Evolutionary conservation across 192 early-diverging fungal genomes (phyloP).

Genomic region (Martensiomyces pterosporus): DNA sequence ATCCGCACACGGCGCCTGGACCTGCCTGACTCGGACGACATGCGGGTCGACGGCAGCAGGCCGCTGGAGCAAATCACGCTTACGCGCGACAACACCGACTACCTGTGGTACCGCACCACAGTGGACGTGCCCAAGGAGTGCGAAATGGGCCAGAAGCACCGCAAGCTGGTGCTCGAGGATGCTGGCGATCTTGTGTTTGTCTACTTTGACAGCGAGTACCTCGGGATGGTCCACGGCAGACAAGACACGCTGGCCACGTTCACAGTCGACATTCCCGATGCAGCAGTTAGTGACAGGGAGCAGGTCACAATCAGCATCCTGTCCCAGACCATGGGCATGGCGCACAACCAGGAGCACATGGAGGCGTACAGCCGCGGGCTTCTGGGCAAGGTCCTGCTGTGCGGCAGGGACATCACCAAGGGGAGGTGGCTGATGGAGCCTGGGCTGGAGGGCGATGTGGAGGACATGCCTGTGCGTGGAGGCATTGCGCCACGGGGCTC

Average conservation of each 20-base stretch:
- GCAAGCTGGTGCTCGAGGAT: constrained; percentile 21
- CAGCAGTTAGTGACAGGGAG: background rate
- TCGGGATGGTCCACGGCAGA: constrained; percentile 18
- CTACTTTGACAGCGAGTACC: constrained; percentile 18
- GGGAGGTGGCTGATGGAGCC: constrained; percentile 23
- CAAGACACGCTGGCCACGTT: constrained; percentile 27
- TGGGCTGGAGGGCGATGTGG: constrained; percentile 17
- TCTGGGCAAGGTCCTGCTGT: constrained; percentile 28
- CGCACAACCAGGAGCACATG: constrained; percentile 34
- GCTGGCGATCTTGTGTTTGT: constrained; percentile 37
- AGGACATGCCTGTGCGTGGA: background rate
- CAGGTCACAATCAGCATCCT: constrained; percentile 17
- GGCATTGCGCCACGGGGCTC: background rate
- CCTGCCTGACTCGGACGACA: constrained; percentile 2
- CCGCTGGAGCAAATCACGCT: constrained; percentile 37
- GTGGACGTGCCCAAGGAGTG: constrained; percentile 12
- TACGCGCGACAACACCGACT: constrained; percentile 41
- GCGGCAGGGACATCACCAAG: constrained; percentile 31
- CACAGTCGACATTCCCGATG: constrained; percentile 9
- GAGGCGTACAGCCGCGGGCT: constrained; percentile 37
- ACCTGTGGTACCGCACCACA: constrained; percentile 43
- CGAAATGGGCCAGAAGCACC: background rate
- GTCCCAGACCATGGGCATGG: constrained; percentile 47
- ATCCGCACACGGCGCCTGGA: constrained; percentile 12
- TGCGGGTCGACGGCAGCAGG: constrained; percentile 1